Base-by-base conservation (phyloP, 164 flowering plant genomes). In the Magnolia officinalis region DNA sequence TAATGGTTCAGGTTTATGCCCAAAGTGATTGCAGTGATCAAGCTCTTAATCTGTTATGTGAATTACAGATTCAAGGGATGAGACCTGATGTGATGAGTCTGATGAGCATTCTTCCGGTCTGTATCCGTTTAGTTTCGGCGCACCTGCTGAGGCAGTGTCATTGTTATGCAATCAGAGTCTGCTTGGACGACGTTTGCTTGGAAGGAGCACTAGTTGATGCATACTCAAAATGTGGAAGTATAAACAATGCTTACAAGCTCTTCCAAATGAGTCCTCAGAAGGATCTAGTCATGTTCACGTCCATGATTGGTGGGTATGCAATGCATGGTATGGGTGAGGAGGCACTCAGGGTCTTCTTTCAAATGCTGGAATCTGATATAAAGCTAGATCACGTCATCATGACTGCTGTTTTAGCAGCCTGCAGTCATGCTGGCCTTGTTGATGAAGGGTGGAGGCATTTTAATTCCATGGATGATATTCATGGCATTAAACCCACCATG, bases 251-350 rank as follows among this genome's bases (percentile, higher is more conserved):
- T n/a, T 73, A 67, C 72, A 89, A 82, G 80, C 86, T 91, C 71
- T 94, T 91, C 73, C 72, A 73, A 29, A 86, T 79, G 51, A 84
- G 82, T 45, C 73, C 79, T 13, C 72, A 80, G 19, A 92, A 87
- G 80, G 98, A 94, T 85, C 80, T 92, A 59, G 87, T 94, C 70
- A 86, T 88, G 85, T 91, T 87, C 77, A 92, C 98, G 13, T 87
- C 97, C 6, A 90, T 94, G 93, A 76, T 92, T 59, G 82, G 96
- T 81, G 97, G 91, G 50, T 90, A 81, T 79, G 97, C 97, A 18
- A 88, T 90, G 88, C 90, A 92, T 82, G 98, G 98, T 1, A 87
- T 86, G 91, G 92, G 92, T 37, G 77, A 85, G 70, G 90, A 91
- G 72, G 97, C 98, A 68, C 82, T 94, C 7, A 59, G 55, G 67